A percentile compares a stretch with the other conserved stretches of the same genome.
Evolutionary conservation across 2,329 filamentous ascomycete species (phyloP).

Genomic region (Calonectria pteridis): DNA sequence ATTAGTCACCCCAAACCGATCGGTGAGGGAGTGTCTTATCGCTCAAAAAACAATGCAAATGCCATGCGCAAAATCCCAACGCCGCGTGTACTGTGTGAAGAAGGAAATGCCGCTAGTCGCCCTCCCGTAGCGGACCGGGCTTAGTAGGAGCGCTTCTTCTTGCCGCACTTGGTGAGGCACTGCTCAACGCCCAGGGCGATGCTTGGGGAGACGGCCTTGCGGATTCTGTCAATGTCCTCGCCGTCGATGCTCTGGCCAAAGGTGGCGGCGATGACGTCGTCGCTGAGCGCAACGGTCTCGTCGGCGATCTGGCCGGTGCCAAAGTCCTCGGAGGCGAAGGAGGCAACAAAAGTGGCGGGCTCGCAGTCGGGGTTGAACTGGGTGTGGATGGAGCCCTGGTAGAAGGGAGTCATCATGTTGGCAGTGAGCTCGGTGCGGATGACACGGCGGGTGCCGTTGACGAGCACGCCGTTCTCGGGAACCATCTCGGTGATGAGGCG

Average conservation of each 20-base stretch:
- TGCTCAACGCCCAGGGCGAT: slow-evolving; percentile 65
- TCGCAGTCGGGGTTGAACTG: slow-evolving; percentile 69
- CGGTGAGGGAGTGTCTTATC: not conserved
- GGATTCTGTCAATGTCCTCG: slow-evolving; percentile 60
- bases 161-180: slow-evolving; percentile 55
- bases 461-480: slow-evolving; percentile 62
- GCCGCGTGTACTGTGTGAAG: not conserved
- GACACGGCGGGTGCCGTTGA: slow-evolving; percentile 54
- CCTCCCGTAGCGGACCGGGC: not conserved
- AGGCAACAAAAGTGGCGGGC: slow-evolving; percentile 62
- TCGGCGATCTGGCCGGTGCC: slow-evolving; percentile 65
- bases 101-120: not conserved
- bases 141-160: slow-evolving; percentile 55
- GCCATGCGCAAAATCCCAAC: not conserved
- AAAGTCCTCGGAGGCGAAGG: slow-evolving; percentile 64
- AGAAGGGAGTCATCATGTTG: slow-evolving; percentile 66
- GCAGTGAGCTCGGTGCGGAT: slow-evolving; percentile 56
- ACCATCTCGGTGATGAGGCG: slow-evolving; percentile 64
- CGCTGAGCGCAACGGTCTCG: slow-evolving; percentile 61
- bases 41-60: not conserved
- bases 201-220: slow-evolving; percentile 56
- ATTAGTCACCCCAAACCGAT: not conserved
- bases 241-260: slow-evolving; percentile 61
- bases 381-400: slow-evolving; percentile 66
- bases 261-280: slow-evolving; percentile 60